Evolutionary conservation across 225 moss, liverwort and hornwort species (phyloP).

Genomic region (Polytrichum commune): DNA sequence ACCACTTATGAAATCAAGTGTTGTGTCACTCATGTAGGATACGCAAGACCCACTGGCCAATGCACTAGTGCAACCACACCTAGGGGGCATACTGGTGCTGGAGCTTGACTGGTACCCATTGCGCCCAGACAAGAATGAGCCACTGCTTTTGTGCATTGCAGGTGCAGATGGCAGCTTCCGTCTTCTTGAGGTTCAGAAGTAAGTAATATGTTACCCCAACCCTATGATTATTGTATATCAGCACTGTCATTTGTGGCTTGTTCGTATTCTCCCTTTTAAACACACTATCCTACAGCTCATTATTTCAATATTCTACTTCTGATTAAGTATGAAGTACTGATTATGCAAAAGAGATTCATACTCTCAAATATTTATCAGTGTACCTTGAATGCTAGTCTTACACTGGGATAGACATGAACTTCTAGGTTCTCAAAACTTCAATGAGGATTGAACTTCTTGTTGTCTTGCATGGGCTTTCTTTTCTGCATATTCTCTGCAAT

Average conservation of each 20-base stretch:
- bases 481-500: too few species aligned
- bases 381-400: too few species aligned
- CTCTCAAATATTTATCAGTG: too few species aligned
- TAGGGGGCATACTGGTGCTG: constrained; percentile 91
- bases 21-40: constrained; percentile 48
- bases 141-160: constrained; percentile 85
- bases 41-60: constrained; percentile 92
- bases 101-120: constrained; percentile 98
- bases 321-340: background rate
- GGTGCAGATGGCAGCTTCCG: constrained; percentile 99
- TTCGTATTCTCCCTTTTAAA: background rate
- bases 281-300: background rate
- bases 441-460: too few species aligned
- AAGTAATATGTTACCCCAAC: constrained; percentile 13
- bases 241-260: background rate
- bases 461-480: too few species aligned
- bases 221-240: constrained; percentile 8
- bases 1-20: too few species aligned
- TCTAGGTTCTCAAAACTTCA: too few species aligned
- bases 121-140: constrained; percentile 94
- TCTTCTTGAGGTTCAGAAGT: constrained; percentile 88
- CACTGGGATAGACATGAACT: too few species aligned
- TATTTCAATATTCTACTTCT: background rate
- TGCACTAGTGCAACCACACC: constrained; percentile 88
- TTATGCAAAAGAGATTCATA: too few species aligned